These are phyloP conservation scores for Tetraselmis striata DNA, from an alignment of 139 green algal species.

Conservation along the genomic window DNA sequence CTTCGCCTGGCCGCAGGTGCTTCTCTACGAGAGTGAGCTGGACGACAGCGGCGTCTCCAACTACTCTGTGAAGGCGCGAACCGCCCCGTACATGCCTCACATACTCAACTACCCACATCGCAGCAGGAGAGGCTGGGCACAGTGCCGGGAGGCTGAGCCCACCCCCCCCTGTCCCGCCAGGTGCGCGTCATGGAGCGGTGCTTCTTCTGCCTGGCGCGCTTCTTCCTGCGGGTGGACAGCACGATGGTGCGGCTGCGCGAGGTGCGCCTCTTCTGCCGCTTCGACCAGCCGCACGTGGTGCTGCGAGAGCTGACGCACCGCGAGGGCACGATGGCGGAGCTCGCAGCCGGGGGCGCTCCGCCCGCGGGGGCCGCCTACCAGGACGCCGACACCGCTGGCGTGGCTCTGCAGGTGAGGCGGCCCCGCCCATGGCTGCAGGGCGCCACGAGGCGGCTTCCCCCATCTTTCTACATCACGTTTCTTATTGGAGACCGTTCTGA, in stretches of 20 bases:
- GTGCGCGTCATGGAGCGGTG: background rate
- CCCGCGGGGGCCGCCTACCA: background rate
- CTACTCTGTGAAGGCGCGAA: conserved; percentile 19
- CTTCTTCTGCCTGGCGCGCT: conserved; percentile 1
- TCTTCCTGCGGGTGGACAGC: conserved; percentile 27
- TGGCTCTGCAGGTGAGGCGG: background rate
- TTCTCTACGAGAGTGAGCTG: conserved; percentile 35
- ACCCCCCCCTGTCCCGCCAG: too few species aligned
- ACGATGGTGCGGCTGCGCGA: conserved; percentile 27
- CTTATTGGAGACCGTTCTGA: background rate
- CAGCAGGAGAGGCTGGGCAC: too few species aligned
- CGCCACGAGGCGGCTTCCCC: too few species aligned
- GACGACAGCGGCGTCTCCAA: conserved; percentile 29
- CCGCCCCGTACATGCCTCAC: conserved; percentile 5
- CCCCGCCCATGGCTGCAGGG: background rate
- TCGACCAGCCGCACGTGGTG: conserved; percentile 2
- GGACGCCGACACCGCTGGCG: background rate
- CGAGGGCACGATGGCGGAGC: background rate
- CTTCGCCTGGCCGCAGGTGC: conserved; percentile 21
- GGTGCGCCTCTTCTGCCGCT: conserved; percentile 26
- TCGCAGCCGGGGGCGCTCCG: background rate
- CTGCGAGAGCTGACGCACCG: background rate
- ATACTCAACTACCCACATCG: conserved; percentile 4
- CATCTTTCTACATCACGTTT: background rate
- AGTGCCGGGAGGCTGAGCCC: too few species aligned